A percentile compares a stretch with the other conserved stretches of the same genome.
phyloP scores from a whole-genome alignment of 2,329 filamentous ascomycete species.

The Neofusicoccum kwambonambiense region DNA sequence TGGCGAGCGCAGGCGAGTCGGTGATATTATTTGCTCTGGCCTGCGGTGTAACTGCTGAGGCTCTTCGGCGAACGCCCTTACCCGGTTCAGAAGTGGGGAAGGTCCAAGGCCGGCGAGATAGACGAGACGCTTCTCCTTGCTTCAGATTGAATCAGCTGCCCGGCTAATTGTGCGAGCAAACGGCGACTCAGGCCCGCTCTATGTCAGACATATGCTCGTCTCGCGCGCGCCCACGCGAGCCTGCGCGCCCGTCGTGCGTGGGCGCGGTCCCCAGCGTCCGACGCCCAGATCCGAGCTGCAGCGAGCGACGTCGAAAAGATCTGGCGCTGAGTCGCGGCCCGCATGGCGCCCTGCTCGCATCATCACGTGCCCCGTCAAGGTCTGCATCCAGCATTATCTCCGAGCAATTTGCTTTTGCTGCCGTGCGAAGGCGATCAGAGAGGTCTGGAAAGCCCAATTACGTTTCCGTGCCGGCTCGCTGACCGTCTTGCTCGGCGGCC shows the following conservation, averaged over 20 bases:
- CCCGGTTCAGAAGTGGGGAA: slow-evolving; percentile 18
- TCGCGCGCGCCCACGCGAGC: neutral
- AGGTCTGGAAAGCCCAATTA: slow-evolving; percentile 1
- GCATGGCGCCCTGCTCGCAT: slow-evolving; percentile 3
- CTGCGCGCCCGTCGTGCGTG: neutral
- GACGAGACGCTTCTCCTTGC: slow-evolving; percentile 18
- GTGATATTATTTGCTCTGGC: slow-evolving; percentile 2
- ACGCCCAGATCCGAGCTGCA: slow-evolving; percentile 5
- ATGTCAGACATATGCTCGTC: neutral
- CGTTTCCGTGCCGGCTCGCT: neutral
- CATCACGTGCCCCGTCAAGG: neutral
- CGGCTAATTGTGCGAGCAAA: slow-evolving; percentile 6
- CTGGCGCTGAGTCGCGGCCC: slow-evolving; percentile 9
- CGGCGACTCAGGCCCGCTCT: neutral
- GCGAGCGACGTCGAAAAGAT: neutral
- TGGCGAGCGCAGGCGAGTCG: slow-evolving; percentile 9
- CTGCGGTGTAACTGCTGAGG: slow-evolving; percentile 18
- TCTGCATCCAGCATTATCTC: slow-evolving; percentile 3
- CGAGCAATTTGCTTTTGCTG: slow-evolving; percentile 16
- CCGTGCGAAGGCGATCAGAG: slow-evolving; percentile 1
- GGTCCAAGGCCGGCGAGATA: slow-evolving; percentile 9
- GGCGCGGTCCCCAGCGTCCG: neutral
- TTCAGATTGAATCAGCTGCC: neutral
- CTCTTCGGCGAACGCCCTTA: slow-evolving; percentile 16
- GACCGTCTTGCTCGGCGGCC: neutral